Evolutionary conservation across 768 basidiomycete genomes (phyloP).

Genomic region (Gymnopilus dilepis): DNA sequence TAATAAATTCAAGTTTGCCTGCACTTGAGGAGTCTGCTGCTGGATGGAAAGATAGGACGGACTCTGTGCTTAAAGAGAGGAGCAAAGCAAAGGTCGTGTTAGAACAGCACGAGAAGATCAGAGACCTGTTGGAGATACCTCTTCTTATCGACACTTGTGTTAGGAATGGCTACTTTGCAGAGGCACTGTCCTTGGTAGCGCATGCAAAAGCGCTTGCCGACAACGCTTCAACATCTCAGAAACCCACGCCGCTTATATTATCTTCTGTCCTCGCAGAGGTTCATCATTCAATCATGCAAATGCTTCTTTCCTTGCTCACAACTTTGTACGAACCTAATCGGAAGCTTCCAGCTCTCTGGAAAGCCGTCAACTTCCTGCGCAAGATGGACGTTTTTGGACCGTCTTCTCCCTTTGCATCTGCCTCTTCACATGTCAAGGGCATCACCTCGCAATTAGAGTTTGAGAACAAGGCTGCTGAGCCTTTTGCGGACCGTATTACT

Average conservation of each 20-base stretch:
- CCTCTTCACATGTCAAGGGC: slow-evolving; percentile 22
- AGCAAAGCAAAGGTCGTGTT: slow-evolving; percentile 83
- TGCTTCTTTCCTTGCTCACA: slow-evolving; percentile 79
- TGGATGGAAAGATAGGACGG: slow-evolving; percentile 75
- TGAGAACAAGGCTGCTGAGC: slow-evolving; percentile 26
- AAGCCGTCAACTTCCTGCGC: slow-evolving; percentile 85
- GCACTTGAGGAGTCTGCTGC: slow-evolving; percentile 75
- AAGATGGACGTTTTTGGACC: slow-evolving; percentile 72
- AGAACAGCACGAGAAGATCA: slow-evolving; percentile 92
- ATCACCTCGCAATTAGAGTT: slow-evolving; percentile 20
- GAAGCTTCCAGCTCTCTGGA: slow-evolving; percentile 90
- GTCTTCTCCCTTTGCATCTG: slow-evolving; percentile 33
- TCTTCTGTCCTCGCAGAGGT: slow-evolving; percentile 70
- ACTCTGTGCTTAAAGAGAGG: slow-evolving; percentile 74
- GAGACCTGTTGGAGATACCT: slow-evolving; percentile 90
- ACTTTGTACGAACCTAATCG: slow-evolving; percentile 81
- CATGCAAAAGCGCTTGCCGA: slow-evolving; percentile 64
- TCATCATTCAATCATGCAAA: slow-evolving; percentile 67
- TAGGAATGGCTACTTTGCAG: slow-evolving; percentile 89
- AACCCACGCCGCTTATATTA: slow-evolving; percentile 51
- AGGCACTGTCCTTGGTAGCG: slow-evolving; percentile 83
- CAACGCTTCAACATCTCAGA: slow-evolving; percentile 45
- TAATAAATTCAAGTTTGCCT: slow-evolving; percentile 74
- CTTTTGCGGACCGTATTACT: slow-evolving; percentile 39
- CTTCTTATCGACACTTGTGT: slow-evolving; percentile 92